Base-by-base conservation (phyloP, 148 eudicot species). In the Camellia lanceoleosa region DNA sequence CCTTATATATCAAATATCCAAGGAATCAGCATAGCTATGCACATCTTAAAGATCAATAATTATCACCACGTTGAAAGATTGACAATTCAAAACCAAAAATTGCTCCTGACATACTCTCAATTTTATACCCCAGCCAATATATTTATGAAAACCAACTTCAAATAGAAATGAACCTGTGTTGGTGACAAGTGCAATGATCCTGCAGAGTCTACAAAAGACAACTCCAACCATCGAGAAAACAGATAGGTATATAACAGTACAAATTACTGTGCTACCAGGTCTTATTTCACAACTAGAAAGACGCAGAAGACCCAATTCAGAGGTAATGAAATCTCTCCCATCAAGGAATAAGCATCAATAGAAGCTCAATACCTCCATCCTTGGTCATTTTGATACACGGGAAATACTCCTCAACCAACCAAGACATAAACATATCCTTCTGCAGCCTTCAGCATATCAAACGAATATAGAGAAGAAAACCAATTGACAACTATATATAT, bases 21-120 rank as follows among this genome's bases (percentile, higher is more conserved):
- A 66, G 11, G 69, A 47, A 79, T 74, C 79, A 67, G 68, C n/a
- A 41, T 68, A 46, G 60, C 38, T 19, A 74, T 16, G 42, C 69
- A 73, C 80, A 54, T 79, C 83, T 75, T 79, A 80, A 46, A 78
- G 47, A 68, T 15, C 59, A 69, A 70, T n/a, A 79, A 43, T 71
- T 23, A 41, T 46, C 68, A 58, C 46, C 70, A 43, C 59, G 7
- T 18, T 20, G 3, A 41, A 12, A 73, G 42, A 6, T 13, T 30
- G 20, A 58, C n/a, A 74, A 16, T 38, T 66, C 44, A 30, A 66
- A 66, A 30, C 69, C 11, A 58, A 7, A 42, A 3, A 43, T 68
- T 15, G 19, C 52, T 68, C 16, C 72, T 15, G 52, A 13, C 5
- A 5, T 23, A 19, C 19, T 10, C 62, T 23, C 44, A 30, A 56